Base-by-base conservation (phyloP, 192 early-diverging fungal genomes). In the Phlyctochytrium bullatum region DNA sequence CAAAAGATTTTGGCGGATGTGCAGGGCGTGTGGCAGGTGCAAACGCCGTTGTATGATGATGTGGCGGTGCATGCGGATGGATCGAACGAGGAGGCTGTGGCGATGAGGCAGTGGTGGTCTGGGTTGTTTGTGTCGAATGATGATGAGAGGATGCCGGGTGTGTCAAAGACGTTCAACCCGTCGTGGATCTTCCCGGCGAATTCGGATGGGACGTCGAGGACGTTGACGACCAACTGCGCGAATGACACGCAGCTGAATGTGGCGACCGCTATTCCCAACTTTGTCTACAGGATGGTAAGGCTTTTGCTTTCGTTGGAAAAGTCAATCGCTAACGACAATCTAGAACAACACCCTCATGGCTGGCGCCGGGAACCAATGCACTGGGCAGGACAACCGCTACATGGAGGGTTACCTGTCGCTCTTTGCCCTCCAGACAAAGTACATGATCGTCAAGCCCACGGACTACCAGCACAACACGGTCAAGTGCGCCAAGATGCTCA, bases 381-480 rank as follows among this genome's bases (percentile, higher is more conserved):
- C 27, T 14, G 54, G 54, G 10, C 12, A 57, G 25, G 27, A 28
- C 12, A 14, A 57, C 25, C 4, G 6, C 12, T 57, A 57, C 27
- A 10, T 57, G 12, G 54, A 57, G 27, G 54, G 54, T 25, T 57
- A 57, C 25, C 16, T 57, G 54, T 57, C 54, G 12, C 14, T 57
- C 12, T 14, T 28, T 25, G 12, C 20, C 6, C 10, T 57, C 12
- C 12, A 57, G 14, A 25, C 27, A 10, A 27, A 27, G 14, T 57
- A 57, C 27, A 57, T 28, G 16, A 57, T 57, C 27, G 10, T 57
- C 4, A 57, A 57, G 16, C 16, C 54, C 12, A 57, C 54, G 6
- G 54, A 28, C 16, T 57, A 57, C 16, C 4, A 6, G 27, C 54
- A 57, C 27, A 27, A 14, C 54, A 57, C 54, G 6, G 40, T 47